Percentiles rank a stretch among this genome's conserved stretches.
Evolutionary conservation across 1,139 yeast species (phyloP).

Genomic region (Debaryomycetaceae sp.): DNA sequence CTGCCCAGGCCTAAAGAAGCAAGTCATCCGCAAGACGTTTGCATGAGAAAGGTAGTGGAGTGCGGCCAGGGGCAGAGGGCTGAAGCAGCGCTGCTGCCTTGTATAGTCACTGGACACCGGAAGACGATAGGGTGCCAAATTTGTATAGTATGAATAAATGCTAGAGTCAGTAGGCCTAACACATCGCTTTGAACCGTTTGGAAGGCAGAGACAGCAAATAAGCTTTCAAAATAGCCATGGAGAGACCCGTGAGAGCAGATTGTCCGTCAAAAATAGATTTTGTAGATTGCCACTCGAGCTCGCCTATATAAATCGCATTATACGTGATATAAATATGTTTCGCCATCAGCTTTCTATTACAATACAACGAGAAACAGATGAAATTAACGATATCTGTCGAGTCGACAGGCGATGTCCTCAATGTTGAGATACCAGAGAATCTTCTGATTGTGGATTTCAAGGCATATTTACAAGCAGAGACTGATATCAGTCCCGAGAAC

Average conservation of each 20-base stretch:
- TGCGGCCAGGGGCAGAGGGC: no score
- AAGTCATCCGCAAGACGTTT: neutral
- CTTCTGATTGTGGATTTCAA: constrained; percentile 65
- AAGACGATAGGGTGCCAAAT: neutral
- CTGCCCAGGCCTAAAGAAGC: constrained; percentile 5
- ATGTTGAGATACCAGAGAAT: constrained; percentile 61
- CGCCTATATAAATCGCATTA: neutral
- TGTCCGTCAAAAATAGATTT: neutral
- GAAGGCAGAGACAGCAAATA: no score
- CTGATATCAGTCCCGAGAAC: constrained; percentile 44
- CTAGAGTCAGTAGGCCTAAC: neutral
- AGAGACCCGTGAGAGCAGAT: neutral
- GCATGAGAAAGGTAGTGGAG: no score
- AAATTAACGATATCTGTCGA: constrained; percentile 36
- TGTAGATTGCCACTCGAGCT: neutral
- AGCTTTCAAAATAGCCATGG: no score
- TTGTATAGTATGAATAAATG: neutral
- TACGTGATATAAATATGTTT: neutral
- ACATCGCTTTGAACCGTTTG: no score
- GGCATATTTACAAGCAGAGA: constrained; percentile 77
- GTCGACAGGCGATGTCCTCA: constrained; percentile 23
- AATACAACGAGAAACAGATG: constrained; percentile 18
- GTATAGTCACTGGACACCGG: neutral
- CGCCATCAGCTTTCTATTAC: constrained; percentile 1
- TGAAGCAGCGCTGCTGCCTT: no score